Conservation (phyloP, 75 land plant genomes). For the Picea glauca region DNA sequence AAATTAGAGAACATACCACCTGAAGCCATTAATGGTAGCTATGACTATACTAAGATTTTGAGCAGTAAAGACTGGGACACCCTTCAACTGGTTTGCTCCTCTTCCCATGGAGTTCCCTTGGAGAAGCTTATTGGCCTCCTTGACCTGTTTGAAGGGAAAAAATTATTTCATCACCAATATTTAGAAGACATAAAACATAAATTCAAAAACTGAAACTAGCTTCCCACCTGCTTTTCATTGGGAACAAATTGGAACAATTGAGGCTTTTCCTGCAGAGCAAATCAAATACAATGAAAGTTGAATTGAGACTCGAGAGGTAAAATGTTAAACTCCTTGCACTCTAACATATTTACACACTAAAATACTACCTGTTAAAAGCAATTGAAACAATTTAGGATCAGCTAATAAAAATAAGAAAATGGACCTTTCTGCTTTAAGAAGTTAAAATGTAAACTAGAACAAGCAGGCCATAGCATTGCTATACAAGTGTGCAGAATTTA, state of each 20-base stretch:
- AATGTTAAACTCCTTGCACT: not conserved
- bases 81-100: slow-evolving; percentile 48
- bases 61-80: slow-evolving; percentile 89
- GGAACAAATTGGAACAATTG: slow-evolving; percentile 71
- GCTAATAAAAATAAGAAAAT: not conserved
- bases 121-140: slow-evolving; percentile 70
- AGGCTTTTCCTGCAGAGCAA: slow-evolving; percentile 63
- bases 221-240: slow-evolving; percentile 61
- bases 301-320: not conserved
- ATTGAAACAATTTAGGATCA: not conserved
- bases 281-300: not conserved
- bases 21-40: slow-evolving; percentile 68
- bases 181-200: not conserved
- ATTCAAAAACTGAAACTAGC: not conserved
- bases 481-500: too few species aligned
- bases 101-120: slow-evolving; percentile 25
- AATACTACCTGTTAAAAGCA: not conserved
- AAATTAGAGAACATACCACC: slow-evolving; percentile 39
- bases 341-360: not conserved
- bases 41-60: slow-evolving; percentile 77
- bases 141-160: slow-evolving; percentile 45
- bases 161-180: slow-evolving; percentile 5
- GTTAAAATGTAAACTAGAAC: not conserved
- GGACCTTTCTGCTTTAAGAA: not conserved
- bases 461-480: not conserved